Percentiles rank a stretch among this genome's conserved stretches.
Conservation (phyloP, 371 early-diverging fungal genomes). For the Gilbertella persicaria region DNA sequence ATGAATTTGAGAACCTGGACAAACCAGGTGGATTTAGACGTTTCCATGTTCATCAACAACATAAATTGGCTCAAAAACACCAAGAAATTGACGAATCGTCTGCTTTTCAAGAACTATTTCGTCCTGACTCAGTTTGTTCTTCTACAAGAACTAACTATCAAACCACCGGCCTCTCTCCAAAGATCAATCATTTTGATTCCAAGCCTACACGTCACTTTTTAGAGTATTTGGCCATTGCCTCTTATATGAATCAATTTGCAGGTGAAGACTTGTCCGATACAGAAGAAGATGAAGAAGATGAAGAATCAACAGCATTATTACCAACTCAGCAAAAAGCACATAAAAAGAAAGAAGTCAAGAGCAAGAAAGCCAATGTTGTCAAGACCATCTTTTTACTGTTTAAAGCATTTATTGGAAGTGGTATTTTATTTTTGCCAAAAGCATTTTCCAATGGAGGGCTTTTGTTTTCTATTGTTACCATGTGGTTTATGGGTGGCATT, state of each 20-base stretch:
- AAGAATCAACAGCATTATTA: conserved; percentile 36
- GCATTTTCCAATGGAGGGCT: conserved; percentile 84
- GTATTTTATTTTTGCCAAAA: conserved; percentile 78
- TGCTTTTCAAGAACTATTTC: conserved; percentile 39
- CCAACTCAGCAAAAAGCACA: conserved; percentile 1
- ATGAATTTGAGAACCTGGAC: conserved; percentile 43
- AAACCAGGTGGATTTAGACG: conserved; percentile 79
- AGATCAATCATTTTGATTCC: background rate
- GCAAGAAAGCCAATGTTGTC: conserved; percentile 41
- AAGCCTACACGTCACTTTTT: conserved; percentile 55
- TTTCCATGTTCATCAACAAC: conserved; percentile 60
- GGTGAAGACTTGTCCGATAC: conserved; percentile 72
- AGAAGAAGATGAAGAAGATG: conserved; percentile 40
- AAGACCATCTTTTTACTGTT: conserved; percentile 67
- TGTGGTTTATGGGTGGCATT: conserved; percentile 65
- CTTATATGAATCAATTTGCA: conserved; percentile 68
- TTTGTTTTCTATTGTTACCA: conserved; percentile 62
- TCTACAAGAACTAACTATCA: conserved; percentile 1
- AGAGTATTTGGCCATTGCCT: conserved; percentile 65
- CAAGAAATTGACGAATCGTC: background rate
- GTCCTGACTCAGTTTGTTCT: conserved; percentile 34
- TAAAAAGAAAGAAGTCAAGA: conserved; percentile 11
- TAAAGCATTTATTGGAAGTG: conserved; percentile 81
- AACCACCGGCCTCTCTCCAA: background rate
- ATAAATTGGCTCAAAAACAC: conserved; percentile 23